These are phyloP conservation scores for Penicillium robsamsonii DNA, from an alignment of 495 filamentous ascomycete species.

Conservation along the genomic window DNA sequence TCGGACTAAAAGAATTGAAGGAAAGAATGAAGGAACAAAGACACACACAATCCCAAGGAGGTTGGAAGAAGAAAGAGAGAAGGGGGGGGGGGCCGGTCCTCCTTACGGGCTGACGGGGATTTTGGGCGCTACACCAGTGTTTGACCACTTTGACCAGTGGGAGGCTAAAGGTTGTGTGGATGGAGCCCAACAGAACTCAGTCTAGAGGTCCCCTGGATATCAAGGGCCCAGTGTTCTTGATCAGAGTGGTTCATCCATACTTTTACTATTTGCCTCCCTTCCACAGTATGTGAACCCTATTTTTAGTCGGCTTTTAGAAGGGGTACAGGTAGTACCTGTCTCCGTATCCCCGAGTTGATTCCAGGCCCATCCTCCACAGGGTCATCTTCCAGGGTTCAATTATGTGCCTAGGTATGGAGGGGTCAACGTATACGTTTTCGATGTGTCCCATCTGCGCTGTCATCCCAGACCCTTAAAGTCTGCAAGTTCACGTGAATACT, in stretches of 20 bases:
- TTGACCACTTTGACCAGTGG: constrained; percentile 1
- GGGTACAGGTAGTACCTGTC: not conserved
- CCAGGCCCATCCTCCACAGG: not conserved
- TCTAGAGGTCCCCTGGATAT: no score
- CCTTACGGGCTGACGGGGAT: constrained; percentile 10
- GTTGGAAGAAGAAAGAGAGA: constrained; percentile 12
- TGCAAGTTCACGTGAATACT: not conserved
- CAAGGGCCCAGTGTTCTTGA: constrained; percentile 1
- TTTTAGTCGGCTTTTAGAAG: not conserved
- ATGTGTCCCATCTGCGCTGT: constrained; percentile 5
- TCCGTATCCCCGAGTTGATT: not conserved
- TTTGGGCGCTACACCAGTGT: constrained; percentile 14
- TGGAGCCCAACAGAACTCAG: not conserved
- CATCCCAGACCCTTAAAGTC: not conserved
- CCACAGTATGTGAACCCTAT: not conserved
- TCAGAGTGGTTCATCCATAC: constrained; percentile 13
- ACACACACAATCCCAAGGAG: constrained; percentile 14
- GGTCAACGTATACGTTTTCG: constrained; percentile 4
- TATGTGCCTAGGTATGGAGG: constrained; percentile 20
- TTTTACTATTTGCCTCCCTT: constrained; percentile 10
- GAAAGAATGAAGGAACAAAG: constrained; percentile 29
- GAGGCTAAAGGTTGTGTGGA: not conserved
- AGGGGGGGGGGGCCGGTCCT: constrained; percentile 12
- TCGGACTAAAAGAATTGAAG: constrained; percentile 35
- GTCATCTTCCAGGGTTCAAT: not conserved